These are phyloP conservation scores for Podila verticillata DNA, from an alignment of 192 early-diverging fungal species.

Conservation along the genomic window DNA sequence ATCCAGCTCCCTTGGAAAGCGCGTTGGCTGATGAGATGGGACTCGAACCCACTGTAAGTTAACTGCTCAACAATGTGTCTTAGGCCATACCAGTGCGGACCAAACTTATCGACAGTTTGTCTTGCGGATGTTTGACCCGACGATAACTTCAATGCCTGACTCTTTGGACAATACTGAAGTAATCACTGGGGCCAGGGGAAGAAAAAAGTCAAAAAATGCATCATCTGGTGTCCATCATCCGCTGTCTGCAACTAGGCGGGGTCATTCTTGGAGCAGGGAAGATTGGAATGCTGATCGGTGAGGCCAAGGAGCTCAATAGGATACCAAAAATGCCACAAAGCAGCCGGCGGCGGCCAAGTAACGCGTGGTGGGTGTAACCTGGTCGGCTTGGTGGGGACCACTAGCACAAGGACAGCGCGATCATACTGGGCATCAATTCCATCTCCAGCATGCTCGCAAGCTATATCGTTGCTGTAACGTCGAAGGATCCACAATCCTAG, in stretches of 20 bases:
- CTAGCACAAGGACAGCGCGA: no score
- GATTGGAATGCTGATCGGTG: slow-evolving; percentile 88
- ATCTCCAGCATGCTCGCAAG: no score
- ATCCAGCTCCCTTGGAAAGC: slow-evolving; percentile 83
- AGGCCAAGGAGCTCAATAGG: slow-evolving; percentile 88
- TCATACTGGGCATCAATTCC: no score
- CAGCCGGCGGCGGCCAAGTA: slow-evolving; percentile 87
- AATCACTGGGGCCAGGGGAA: slow-evolving; percentile 87
- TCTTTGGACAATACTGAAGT: slow-evolving; percentile 94
- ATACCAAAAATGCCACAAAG: slow-evolving; percentile 78
- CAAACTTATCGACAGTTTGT: neutral
- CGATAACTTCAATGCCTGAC: slow-evolving; percentile 86
- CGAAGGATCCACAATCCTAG: no score
- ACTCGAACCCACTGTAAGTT: slow-evolving; percentile 78
- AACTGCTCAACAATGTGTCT: slow-evolving; percentile 45
- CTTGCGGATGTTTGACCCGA: no score
- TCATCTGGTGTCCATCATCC: slow-evolving; percentile 95
- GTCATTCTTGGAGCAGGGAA: slow-evolving; percentile 77
- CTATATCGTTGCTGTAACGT: no score
- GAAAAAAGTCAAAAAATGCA: slow-evolving; percentile 94
- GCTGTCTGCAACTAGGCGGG: slow-evolving; percentile 98
- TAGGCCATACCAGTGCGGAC: neutral
- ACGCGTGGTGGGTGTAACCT: slow-evolving; percentile 80
- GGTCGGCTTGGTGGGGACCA: slow-evolving; percentile 76
- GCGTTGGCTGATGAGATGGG: slow-evolving; percentile 99